Evolutionary conservation across 441 rosid species (phyloP), one percentile per base, ranked within the genome.

Genomic region (Populus trichocarpa): DNA sequence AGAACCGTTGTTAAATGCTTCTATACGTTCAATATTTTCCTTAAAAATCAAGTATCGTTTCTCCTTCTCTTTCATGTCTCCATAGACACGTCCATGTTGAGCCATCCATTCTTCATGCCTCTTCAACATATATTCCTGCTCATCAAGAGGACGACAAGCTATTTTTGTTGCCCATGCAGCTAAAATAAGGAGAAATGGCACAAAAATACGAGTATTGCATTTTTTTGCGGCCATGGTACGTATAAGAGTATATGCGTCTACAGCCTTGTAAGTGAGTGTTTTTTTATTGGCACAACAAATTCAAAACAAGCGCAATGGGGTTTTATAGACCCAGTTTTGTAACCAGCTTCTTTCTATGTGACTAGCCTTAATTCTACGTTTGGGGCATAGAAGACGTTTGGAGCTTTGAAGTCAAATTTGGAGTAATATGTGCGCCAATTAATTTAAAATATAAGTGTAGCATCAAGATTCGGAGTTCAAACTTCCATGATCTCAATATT

Each of bases 41-140:
- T 81, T 87, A 46, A 87, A 87, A 23, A 85, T 74, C 13, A 35
- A 35, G 68, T 75, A 87, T 72, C 90, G 87, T 38, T 14, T 78
- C 74, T 81, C 79, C 77, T 85, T 83, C 78, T 89, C 70, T 18
- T 13, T 16, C 30, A 40, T n/a, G 35, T 87, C 90, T n/a, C 32
- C 35, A 69, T 89, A 91, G 72, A 78, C 74, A 20, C 88, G 89
- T 26, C 81, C 84, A 11, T 89, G 84, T 67, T 79, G 57, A 57
- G 81, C 73, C 87, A 86, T 85, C 92, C 92, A 88, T 28, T 86
- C 85, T 69, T 81, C 80, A 32, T 89, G 92, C 76, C 81, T 79
- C 81, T 77, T 63, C 18, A 40, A 73, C 63, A 53, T 71, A 67
- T 80, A 78, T 59, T 74, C 70, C 78, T 85, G 87, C 71, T 79